A percentile compares a stretch with the other conserved stretches of the same genome.
Conservation (phyloP, 768 basidiomycete genomes). For the Agrocybe pediades region DNA sequence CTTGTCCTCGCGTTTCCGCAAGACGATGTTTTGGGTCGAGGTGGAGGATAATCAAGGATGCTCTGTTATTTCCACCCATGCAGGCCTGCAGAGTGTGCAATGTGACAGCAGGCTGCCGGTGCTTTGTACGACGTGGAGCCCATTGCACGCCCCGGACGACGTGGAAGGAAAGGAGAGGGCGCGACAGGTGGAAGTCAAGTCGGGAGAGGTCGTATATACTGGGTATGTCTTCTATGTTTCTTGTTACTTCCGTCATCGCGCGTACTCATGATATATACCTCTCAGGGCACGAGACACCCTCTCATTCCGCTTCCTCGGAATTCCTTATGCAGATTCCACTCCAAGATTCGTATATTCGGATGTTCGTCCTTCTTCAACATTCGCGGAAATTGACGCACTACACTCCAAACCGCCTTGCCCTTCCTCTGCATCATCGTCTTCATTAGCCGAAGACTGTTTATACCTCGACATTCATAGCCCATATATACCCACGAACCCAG, state of each 20-base stretch:
- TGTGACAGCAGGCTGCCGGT: background rate
- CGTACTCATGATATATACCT: background rate
- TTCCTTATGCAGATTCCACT: background rate
- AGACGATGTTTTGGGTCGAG: background rate
- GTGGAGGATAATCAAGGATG: background rate
- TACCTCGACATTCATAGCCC: background rate
- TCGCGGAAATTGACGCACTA: background rate
- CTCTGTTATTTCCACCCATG: background rate
- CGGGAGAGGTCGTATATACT: background rate
- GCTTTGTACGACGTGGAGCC: background rate
- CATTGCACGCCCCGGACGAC: too few relatives aligned
- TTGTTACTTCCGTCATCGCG: background rate
- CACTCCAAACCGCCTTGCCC: background rate
- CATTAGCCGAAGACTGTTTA: background rate
- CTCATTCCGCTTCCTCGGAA: background rate
- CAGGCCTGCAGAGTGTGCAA: background rate
- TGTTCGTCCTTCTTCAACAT: background rate
- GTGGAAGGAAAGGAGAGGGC: background rate
- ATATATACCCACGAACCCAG: background rate
- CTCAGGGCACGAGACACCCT: background rate
- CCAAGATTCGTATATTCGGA: background rate
- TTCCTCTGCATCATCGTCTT: background rate
- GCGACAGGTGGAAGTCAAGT: background rate
- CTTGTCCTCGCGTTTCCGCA: background rate
- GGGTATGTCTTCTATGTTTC: background rate